Percentiles rank a stretch among this genome's conserved stretches.
phyloP scores from a whole-genome alignment of 305 asterid species.

The Solanum chacoense region DNA sequence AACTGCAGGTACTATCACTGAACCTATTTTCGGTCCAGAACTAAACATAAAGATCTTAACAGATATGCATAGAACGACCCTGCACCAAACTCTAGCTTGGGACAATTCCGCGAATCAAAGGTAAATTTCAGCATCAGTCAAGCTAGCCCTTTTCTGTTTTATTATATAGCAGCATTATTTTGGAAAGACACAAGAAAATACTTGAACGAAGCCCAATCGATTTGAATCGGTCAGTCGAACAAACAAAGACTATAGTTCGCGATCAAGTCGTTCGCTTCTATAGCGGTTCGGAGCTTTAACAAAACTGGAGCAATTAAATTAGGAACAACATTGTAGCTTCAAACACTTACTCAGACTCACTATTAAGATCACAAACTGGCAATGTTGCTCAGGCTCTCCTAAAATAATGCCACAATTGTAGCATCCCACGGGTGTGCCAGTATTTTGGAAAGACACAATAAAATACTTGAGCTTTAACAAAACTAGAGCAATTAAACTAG shows the following conservation, averaged over 20 bases:
- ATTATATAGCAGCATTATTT: background rate
- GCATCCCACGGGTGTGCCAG: background rate
- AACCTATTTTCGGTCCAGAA: background rate
- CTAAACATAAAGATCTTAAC: background rate
- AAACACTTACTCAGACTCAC: background rate
- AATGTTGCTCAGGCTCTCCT: background rate
- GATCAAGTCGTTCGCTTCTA: too few relatives aligned
- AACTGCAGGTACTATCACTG: background rate
- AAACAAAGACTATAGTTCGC: too few relatives aligned
- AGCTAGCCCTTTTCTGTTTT: background rate
- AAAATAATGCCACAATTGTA: background rate
- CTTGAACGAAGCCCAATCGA: background rate
- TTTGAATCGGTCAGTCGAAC: too few relatives aligned
- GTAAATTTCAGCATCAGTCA: background rate
- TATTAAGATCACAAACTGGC: background rate
- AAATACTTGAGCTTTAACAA: background rate
- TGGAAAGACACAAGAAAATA: background rate
- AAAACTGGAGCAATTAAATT: background rate
- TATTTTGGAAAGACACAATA: background rate
- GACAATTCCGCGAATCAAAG: background rate
- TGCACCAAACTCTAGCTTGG: background rate
- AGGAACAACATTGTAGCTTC: background rate
- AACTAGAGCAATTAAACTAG: background rate
- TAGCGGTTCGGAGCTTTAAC: background rate
- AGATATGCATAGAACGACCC: background rate